phyloP scores from a whole-genome alignment of 2,329 filamentous ascomycete genomes.

The Diplodia seriata region DNA sequence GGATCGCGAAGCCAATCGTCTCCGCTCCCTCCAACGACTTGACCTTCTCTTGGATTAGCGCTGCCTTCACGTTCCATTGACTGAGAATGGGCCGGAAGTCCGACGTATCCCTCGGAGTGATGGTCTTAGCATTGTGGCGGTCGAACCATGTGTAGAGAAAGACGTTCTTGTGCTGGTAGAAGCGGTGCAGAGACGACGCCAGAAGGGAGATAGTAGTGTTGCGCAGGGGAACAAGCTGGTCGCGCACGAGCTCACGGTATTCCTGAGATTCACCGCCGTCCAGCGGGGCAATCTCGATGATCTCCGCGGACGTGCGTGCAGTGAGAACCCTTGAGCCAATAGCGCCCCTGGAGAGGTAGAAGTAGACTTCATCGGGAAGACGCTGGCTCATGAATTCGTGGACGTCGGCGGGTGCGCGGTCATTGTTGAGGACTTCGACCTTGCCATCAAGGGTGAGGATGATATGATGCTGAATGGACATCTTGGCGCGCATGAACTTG shows the following conservation, averaged over 20 bases:
- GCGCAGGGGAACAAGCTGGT: conserved; percentile 75
- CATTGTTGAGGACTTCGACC: conserved; percentile 74
- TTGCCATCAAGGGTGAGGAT: conserved; percentile 79
- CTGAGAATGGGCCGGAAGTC: conserved; percentile 62
- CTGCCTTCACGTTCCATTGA: conserved; percentile 77
- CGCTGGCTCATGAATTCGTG: conserved; percentile 91
- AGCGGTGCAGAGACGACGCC: conserved; percentile 79
- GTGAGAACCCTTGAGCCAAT: conserved; percentile 80
- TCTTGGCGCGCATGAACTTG: conserved; percentile 83
- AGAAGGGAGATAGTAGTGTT: conserved; percentile 80
- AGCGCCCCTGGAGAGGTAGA: conserved; percentile 84
- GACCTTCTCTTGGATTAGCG: conserved; percentile 56
- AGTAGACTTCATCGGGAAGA: conserved; percentile 86
- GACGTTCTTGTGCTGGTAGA: conserved; percentile 81
- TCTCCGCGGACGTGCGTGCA: conserved; percentile 80
- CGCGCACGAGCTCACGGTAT: conserved; percentile 80
- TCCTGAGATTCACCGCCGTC: conserved; percentile 81
- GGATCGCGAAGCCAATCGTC: conserved; percentile 57
- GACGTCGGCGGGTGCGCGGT: conserved; percentile 79
- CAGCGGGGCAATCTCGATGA: conserved; percentile 80
- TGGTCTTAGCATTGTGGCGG: conserved; percentile 60
- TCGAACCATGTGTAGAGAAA: conserved; percentile 81
- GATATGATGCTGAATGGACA: conserved; percentile 87
- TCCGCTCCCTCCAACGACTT: conserved; percentile 34
- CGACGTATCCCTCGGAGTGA: conserved; percentile 64